Conservation (phyloP, 2,329 filamentous ascomycete genomes). For the Xylariaceae sp. region DNA sequence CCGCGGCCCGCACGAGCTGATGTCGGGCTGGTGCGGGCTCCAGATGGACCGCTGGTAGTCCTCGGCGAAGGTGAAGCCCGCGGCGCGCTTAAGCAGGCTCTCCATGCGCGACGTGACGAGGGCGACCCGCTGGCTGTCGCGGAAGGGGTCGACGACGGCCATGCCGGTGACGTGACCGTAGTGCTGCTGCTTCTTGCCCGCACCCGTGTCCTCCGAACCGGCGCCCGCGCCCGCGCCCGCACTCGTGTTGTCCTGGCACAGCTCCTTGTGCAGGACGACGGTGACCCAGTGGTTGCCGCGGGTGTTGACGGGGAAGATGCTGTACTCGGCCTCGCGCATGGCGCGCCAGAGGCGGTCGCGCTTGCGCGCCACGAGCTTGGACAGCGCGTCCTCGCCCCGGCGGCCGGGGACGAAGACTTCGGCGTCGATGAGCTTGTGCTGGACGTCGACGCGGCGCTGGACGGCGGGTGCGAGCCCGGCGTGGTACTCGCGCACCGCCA, state of each 20-base stretch:
- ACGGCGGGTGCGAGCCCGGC: constrained; percentile 9
- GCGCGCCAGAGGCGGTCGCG: neutral
- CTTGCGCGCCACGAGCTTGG: neutral
- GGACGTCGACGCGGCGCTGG: constrained; percentile 12
- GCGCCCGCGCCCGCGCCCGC: constrained; percentile 2
- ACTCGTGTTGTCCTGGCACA: neutral
- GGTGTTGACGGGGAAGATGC: constrained; percentile 17
- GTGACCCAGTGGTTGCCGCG: constrained; percentile 19
- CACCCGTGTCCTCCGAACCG: too few species aligned
- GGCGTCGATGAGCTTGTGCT: neutral
- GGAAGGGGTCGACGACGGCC: constrained; percentile 17
- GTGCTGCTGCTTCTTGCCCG: too few species aligned
- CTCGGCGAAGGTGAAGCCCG: constrained; percentile 5
- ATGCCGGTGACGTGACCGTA: constrained; percentile 14
- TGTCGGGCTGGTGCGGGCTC: constrained; percentile 17
- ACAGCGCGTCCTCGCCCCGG: neutral
- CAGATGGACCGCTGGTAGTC: constrained; percentile 6
- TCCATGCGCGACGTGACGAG: constrained; percentile 4
- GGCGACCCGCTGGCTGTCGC: rapidly evolving
- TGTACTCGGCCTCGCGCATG: constrained; percentile 13
- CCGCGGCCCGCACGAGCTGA: constrained; percentile 19
- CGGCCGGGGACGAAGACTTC: neutral
- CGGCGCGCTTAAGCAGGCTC: constrained; percentile 1
- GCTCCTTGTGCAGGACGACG: constrained; percentile 17
- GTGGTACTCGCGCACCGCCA: constrained; percentile 6